Percentiles rank a stretch among this genome's conserved stretches.
These are phyloP conservation scores for Gyrodon lividus DNA, from an alignment of 768 basidiomycete species.

Conservation along the genomic window DNA sequence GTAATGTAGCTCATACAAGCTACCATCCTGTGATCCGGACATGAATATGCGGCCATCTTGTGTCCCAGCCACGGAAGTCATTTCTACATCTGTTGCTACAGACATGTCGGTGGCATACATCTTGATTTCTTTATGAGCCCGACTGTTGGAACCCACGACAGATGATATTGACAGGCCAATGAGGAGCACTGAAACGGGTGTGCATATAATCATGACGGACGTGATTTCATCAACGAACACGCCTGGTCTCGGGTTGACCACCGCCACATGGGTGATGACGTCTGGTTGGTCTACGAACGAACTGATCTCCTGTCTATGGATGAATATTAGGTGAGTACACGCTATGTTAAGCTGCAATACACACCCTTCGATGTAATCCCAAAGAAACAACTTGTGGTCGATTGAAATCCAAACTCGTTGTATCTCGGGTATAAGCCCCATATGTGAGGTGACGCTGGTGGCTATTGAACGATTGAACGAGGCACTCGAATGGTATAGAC, in stretches of 20 bases:
- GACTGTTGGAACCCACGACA: constrained; percentile 38
- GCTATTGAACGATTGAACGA: constrained; percentile 39
- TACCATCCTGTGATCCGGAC: constrained; percentile 81
- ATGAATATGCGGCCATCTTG: constrained; percentile 88
- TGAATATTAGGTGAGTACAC: constrained; percentile 3
- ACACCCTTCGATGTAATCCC: constrained; percentile 95
- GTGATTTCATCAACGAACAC: constrained; percentile 95
- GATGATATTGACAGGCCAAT: constrained; percentile 69
- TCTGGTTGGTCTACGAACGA: constrained; percentile 92
- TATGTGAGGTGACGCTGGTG: constrained; percentile 68
- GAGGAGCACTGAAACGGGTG: constrained; percentile 77
- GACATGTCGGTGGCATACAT: constrained; percentile 89
- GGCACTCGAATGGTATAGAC: not conserved
- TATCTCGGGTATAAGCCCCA: constrained; percentile 92
- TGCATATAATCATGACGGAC: constrained; percentile 85
- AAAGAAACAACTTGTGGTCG: constrained; percentile 90
- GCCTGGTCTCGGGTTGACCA: constrained; percentile 80
- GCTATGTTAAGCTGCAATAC: constrained; percentile 25
- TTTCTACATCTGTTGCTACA: constrained; percentile 75
- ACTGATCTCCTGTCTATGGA: constrained; percentile 75
- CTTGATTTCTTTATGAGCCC: constrained; percentile 67
- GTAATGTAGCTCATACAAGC: constrained; percentile 90
- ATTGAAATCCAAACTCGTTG: constrained; percentile 95
- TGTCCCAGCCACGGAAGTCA: constrained; percentile 81
- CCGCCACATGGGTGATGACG: constrained; percentile 83